phyloP scores from a whole-genome alignment of 2,329 filamentous ascomycete species.

The Penicillium frequentans region DNA sequence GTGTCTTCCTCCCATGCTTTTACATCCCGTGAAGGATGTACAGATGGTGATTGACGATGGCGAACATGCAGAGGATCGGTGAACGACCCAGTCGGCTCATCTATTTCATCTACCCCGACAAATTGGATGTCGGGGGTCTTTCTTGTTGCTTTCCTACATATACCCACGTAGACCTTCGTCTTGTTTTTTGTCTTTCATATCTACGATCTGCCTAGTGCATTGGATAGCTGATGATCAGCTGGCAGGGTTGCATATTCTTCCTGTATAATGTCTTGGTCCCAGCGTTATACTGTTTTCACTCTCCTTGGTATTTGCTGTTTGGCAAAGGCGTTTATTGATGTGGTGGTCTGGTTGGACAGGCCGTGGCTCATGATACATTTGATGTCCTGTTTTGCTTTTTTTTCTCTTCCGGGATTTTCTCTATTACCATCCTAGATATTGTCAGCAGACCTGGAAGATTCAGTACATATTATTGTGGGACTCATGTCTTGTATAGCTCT shows the following conservation, averaged over 20 bases:
- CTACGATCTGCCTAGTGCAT: neutral
- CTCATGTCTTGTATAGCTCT: neutral
- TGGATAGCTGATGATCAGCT: slow-evolving; percentile 5
- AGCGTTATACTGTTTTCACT: slow-evolving; percentile 1
- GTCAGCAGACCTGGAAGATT: neutral
- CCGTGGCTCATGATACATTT: slow-evolving; percentile 17
- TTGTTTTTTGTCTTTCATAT: neutral
- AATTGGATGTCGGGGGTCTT: neutral
- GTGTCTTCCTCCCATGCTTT: slow-evolving; percentile 85
- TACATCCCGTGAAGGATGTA: slow-evolving; percentile 84
- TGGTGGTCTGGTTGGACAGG: slow-evolving; percentile 2
- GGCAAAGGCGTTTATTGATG: slow-evolving; percentile 8
- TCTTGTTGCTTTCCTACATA: neutral
- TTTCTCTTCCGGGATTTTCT: neutral
- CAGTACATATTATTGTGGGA: neutral
- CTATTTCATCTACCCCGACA: neutral
- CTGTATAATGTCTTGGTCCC: slow-evolving; percentile 17
- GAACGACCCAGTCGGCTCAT: neutral
- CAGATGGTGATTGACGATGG: slow-evolving; percentile 52
- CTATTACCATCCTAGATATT: neutral
- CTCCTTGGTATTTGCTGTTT: neutral
- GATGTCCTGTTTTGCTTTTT: slow-evolving; percentile 9
- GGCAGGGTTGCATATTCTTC: slow-evolving; percentile 12
- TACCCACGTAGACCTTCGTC: neutral
- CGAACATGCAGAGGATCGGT: slow-evolving; percentile 23